phyloP scores from a whole-genome alignment of 164 flowering plant genomes.

The Tetracentron sinense region DNA sequence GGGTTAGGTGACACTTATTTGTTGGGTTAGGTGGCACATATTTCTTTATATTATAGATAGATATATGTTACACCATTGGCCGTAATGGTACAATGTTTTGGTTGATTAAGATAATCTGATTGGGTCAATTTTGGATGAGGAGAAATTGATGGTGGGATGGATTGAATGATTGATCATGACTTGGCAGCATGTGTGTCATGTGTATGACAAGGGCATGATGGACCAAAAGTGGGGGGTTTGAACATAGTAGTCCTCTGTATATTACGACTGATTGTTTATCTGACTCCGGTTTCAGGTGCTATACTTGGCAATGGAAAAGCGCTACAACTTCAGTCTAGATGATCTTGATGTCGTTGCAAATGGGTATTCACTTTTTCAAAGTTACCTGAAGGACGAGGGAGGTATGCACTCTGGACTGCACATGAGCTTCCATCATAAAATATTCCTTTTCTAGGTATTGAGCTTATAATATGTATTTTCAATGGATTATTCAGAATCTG shows the following conservation, averaged over 20 bases:
- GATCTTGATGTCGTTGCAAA: constrained; percentile 84
- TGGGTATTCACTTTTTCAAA: constrained; percentile 70
- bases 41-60: no score
- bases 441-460: not conserved
- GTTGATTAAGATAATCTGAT: no score
- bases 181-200: not conserved
- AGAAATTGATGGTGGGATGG: not conserved
- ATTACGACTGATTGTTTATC: not conserved
- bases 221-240: not conserved
- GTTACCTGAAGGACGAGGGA: constrained; percentile 41
- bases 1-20: no score
- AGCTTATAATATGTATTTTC: constrained; percentile 4
- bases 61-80: no score
- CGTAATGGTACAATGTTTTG: no score
- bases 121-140: not conserved
- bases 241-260: not conserved
- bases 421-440: not conserved
- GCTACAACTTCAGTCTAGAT: constrained; percentile 81
- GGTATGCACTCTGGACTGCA: constrained; percentile 29
- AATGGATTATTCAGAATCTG: constrained; percentile 36
- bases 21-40: no score
- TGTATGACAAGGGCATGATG: not conserved
- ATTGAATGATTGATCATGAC: not conserved
- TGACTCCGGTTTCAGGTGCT: constrained; percentile 44
- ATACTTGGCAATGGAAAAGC: constrained; percentile 83